Conservation (phyloP, 2,329 filamentous ascomycete species). For the Cadophora sp. region DNA sequence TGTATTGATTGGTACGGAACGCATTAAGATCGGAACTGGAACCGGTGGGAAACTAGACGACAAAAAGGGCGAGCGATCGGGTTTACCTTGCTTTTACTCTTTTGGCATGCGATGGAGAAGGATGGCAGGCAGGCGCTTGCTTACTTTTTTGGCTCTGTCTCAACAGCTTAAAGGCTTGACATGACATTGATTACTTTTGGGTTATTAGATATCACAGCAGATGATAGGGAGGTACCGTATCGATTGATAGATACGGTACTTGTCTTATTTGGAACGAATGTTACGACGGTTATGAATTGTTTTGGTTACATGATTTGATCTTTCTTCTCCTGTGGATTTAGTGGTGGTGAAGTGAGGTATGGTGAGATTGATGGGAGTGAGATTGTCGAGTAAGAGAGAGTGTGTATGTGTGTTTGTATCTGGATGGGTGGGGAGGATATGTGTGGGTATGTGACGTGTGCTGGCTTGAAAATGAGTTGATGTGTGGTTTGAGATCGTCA, state of each 20-base stretch:
- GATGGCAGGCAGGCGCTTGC: background rate
- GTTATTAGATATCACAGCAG: background rate
- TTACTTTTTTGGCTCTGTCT: background rate
- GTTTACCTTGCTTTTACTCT: background rate
- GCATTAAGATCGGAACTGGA: background rate
- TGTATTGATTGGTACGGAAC: background rate
- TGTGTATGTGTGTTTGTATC: too few relatives aligned
- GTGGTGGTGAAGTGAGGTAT: background rate
- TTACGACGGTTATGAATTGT: constrained; percentile 10
- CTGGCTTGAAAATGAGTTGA: too few relatives aligned
- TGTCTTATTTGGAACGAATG: background rate
- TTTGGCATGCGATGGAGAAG: background rate
- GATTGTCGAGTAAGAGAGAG: too few relatives aligned
- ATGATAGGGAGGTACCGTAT: background rate
- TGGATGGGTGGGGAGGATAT: too few relatives aligned
- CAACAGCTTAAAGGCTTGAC: too few relatives aligned
- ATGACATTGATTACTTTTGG: background rate
- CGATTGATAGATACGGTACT: background rate
- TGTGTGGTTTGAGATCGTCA: too few relatives aligned
- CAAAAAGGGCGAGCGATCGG: background rate
- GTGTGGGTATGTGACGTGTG: too few relatives aligned
- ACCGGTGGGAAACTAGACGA: background rate
- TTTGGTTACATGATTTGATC: background rate
- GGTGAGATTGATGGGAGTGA: background rate
- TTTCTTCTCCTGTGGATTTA: background rate